phyloP scores from a whole-genome alignment of 768 basidiomycete genomes.

The Atractiella rhizophila region DNA sequence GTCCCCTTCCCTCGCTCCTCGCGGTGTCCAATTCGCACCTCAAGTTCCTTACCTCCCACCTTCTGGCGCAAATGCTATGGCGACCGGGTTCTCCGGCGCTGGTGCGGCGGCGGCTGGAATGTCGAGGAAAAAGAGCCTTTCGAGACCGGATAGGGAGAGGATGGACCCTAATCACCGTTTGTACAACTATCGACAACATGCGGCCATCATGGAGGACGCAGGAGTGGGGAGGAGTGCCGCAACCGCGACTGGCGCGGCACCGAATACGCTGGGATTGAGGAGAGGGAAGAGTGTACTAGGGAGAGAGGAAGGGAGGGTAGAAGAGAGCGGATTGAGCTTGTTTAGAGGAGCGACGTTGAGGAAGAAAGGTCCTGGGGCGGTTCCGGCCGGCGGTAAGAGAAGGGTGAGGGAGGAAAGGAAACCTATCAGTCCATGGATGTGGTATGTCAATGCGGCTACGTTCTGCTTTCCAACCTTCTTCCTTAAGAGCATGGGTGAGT shows the following conservation, averaged over 20 bases:
- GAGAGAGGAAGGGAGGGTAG: slow-evolving; percentile 57
- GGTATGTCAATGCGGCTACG: slow-evolving; percentile 69
- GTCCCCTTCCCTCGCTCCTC: no score
- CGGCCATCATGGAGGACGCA: slow-evolving; percentile 48
- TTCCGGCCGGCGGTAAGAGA: slow-evolving; percentile 10
- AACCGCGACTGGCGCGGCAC: slow-evolving; percentile 37
- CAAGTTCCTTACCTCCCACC: no score
- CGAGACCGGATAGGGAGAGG: slow-evolving; percentile 80
- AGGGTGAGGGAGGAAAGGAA: slow-evolving; percentile 56
- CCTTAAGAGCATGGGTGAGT: slow-evolving; percentile 51
- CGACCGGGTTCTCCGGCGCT: slow-evolving; percentile 12
- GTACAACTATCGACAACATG: slow-evolving; percentile 79
- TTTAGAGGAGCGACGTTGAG: slow-evolving; percentile 59
- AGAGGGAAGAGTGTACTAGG: slow-evolving; percentile 73
- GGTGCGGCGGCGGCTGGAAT: no score
- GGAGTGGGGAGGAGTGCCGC: slow-evolving; percentile 40
- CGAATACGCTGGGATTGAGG: slow-evolving; percentile 28
- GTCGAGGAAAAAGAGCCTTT: slow-evolving; percentile 66
- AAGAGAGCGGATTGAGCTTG: slow-evolving; percentile 81
- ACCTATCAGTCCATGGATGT: slow-evolving; percentile 83
- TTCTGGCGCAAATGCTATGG: no score
- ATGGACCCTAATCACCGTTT: slow-evolving; percentile 81
- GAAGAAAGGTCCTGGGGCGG: slow-evolving; percentile 31
- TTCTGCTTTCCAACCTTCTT: slow-evolving; percentile 55
- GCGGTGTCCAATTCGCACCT: no score